Evolutionary conservation across 345 rosid species (phyloP).

Genomic region (Camelina laxa): DNA sequence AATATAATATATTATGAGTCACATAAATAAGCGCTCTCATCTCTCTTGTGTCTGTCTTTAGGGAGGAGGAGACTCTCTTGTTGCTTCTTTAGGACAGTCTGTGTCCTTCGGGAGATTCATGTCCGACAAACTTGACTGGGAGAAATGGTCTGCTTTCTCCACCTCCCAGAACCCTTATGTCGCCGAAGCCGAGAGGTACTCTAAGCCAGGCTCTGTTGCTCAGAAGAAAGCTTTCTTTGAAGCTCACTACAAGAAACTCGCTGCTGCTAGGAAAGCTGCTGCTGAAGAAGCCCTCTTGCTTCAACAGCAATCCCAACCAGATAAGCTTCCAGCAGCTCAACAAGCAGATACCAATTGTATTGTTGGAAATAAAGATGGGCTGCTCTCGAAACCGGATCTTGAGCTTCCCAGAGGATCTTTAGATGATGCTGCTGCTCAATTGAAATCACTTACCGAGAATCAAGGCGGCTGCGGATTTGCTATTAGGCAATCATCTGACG

Average conservation of each 20-base stretch:
- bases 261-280: conserved; percentile 80
- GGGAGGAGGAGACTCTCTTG: conserved; percentile 60
- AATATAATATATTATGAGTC: neutral
- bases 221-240: conserved; percentile 89
- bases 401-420: conserved; percentile 16
- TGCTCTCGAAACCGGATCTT: conserved; percentile 20
- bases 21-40: no score
- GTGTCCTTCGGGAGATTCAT: conserved; percentile 88
- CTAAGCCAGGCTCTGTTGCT: conserved; percentile 86
- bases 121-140: conserved; percentile 91
- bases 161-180: conserved; percentile 62
- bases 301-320: conserved; percentile 50
- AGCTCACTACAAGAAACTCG: conserved; percentile 82
- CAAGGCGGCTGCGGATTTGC: conserved; percentile 25
- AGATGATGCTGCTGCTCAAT: neutral
- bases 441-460: conserved; percentile 41
- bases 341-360: conserved; percentile 23
- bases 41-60: conserved; percentile 32
- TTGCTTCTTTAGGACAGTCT: conserved; percentile 72
- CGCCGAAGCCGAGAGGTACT: conserved; percentile 78
- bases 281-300: conserved; percentile 60
- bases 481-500: conserved; percentile 32
- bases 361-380: conserved; percentile 17
- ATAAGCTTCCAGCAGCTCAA: conserved; percentile 8
- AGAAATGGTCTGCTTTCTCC: conserved; percentile 84